Evolutionary conservation across 2,329 filamentous ascomycete species (phyloP), one percentile per base, ranked within the genome.

Genomic region (Penicillium sp.): DNA sequence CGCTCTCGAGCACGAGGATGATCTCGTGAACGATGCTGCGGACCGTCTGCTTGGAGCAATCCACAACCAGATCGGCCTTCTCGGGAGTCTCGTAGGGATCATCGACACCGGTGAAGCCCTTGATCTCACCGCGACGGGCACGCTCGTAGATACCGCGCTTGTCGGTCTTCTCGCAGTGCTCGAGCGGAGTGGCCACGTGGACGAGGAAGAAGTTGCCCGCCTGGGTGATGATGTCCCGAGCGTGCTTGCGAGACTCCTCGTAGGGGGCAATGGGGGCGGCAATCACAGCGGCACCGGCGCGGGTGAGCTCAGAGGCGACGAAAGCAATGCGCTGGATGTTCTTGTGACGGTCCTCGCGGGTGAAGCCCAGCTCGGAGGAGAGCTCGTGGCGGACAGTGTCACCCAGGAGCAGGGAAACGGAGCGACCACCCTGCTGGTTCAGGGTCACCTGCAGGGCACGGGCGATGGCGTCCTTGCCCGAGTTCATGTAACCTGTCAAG

Each of bases 311-410:
- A 1, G 88, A 86, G 27, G 93, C 90, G 38, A 98, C 93, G 69
- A 97, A 98, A 51, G 89, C 88, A 63, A 98, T 97, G 69, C 93
- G 90, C 52, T 84, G 86, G 68, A 98, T 89, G 82, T 98, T 97
- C 71, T 83, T 88, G 76, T 91, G 84, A 64, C 93, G 88, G 75
- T 98, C 93, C 66, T 91, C 85, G 56, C 84, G 83, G 73, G 84
- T 90, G 83, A 97, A 98, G 67, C 93, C 93, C 11, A 98, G 86
- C 73, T 97, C 93, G 2, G 89, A 86, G 9, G 89, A 95, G 43
- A 98, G 83, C 75, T 97, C 93, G 64, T 83, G 79, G 62, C 93
- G 90, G 55, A 98, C 90, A 5, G 89, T 97, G 75, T 98, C 93
- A 63, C 93, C 93, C 50, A 98, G 83, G 41, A 98, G 83, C 66